phyloP scores from a whole-genome alignment of 768 basidiomycete species.

The Suillus plorans region DNA sequence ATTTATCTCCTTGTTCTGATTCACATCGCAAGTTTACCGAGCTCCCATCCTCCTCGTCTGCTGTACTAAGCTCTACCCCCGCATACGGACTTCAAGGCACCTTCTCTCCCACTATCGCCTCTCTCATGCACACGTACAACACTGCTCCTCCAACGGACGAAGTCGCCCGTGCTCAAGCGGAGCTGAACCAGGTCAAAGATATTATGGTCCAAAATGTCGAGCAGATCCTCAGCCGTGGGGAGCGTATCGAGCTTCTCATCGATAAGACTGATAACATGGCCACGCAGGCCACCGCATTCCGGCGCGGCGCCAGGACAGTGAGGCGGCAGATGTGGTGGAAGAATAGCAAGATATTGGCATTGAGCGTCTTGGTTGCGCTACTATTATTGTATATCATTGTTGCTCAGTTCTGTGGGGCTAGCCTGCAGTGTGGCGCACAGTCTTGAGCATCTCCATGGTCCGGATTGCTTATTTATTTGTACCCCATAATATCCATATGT shows the following conservation, averaged over 20 bases:
- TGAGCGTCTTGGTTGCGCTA: slow-evolving; percentile 71
- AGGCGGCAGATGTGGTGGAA: slow-evolving; percentile 90
- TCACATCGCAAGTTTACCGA: slow-evolving; percentile 50
- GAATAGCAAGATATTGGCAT: slow-evolving; percentile 65
- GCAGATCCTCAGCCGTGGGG: slow-evolving; percentile 91
- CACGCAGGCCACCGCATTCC: slow-evolving; percentile 90
- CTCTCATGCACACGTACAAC: slow-evolving; percentile 86
- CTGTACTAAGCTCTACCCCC: slow-evolving; percentile 44
- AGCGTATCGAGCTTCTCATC: slow-evolving; percentile 92
- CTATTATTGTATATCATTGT: slow-evolving; percentile 78
- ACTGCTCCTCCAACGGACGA: slow-evolving; percentile 87
- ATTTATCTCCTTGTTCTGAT: slow-evolving; percentile 7
- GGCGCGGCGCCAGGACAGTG: slow-evolving; percentile 82
- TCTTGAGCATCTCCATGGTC: slow-evolving; percentile 3
- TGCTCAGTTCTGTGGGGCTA: slow-evolving; percentile 89
- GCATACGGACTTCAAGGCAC: slow-evolving; percentile 69
- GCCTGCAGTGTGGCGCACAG: slow-evolving; percentile 57
- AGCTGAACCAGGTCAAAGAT: slow-evolving; percentile 88
- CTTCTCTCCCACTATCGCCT: slow-evolving; percentile 67
- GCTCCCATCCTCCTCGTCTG: slow-evolving; percentile 64
- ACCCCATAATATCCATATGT: slow-evolving; percentile 4
- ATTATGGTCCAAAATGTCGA: slow-evolving; percentile 99
- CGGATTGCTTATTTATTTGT: neutral
- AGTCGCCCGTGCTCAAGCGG: slow-evolving; percentile 84
- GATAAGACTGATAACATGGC: slow-evolving; percentile 98